Percentiles rank a stretch among this genome's conserved stretches.
These are phyloP conservation scores for Stereocaulon alpinum DNA, from an alignment of 495 filamentous ascomycete genomes.

Conservation along the genomic window DNA sequence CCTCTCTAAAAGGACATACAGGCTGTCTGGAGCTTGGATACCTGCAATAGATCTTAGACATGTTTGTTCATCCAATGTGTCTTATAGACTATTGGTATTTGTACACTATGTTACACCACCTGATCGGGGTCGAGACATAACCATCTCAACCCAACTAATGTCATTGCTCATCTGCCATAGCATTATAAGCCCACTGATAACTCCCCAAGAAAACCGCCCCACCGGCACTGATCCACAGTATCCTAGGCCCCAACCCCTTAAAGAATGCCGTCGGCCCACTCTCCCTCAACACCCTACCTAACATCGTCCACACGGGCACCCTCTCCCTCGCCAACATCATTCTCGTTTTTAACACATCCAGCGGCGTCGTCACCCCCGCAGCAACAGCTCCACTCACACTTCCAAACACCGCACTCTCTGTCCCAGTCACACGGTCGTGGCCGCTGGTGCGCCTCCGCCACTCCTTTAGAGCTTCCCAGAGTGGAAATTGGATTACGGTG, in stretches of 20 bases:
- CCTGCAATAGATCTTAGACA: not conserved
- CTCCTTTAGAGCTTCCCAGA: conserved; percentile 89
- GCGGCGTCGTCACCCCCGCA: conserved; percentile 79
- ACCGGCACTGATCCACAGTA: conserved; percentile 89
- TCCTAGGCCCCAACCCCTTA: conserved; percentile 74
- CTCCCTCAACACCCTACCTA: conserved; percentile 56
- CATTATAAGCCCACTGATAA: conserved; percentile 84
- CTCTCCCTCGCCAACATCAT: conserved; percentile 73
- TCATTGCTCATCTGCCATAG: conserved; percentile 33
- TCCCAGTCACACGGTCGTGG: conserved; percentile 45
- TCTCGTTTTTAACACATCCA: conserved; percentile 94
- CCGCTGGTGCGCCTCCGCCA: conserved; percentile 18
- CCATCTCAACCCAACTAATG: not conserved
- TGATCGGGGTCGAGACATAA: not conserved
- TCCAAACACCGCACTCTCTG: conserved; percentile 79
- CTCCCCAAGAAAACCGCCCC: conserved; percentile 93
- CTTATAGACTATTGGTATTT: not conserved
- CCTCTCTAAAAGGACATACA: conserved; percentile 2
- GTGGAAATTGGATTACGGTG: conserved; percentile 89
- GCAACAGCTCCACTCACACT: conserved; percentile 75
- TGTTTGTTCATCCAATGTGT: not conserved
- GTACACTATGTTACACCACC: not conserved
- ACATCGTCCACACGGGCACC: conserved; percentile 46
- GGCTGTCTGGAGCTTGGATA: not conserved
- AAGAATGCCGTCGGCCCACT: conserved; percentile 72